Evolutionary conservation across 257 asterid genomes (phyloP).

Genomic region (Scutellaria baicalensis): DNA sequence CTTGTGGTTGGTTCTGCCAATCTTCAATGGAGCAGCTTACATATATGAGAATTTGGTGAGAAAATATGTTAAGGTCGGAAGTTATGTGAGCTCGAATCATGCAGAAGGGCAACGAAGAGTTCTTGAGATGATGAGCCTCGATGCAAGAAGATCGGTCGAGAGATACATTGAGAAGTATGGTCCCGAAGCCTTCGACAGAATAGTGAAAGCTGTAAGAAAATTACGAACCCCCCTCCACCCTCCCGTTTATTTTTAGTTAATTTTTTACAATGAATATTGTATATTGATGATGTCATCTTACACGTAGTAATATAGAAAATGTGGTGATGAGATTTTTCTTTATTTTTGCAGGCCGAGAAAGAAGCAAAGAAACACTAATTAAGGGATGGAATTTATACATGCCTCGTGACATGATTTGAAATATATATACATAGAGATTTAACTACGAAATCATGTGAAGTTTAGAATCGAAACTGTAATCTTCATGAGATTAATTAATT

Average conservation of each 20-base stretch:
- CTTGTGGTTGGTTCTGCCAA: conserved; percentile 49
- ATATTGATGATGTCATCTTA: background rate
- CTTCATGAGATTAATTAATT: background rate
- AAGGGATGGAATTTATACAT: background rate
- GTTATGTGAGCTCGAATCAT: conserved; percentile 37
- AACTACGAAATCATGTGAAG: background rate
- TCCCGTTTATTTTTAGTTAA: too few relatives aligned
- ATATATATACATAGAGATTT: background rate
- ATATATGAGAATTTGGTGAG: conserved; percentile 64
- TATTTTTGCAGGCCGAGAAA: conserved; percentile 76
- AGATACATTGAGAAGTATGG: conserved; percentile 64
- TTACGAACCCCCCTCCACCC: background rate
- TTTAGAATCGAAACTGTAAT: background rate
- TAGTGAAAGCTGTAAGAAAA: conserved; percentile 55
- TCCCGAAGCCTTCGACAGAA: conserved; percentile 69
- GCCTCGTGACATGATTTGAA: too few relatives aligned
- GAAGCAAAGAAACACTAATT: conserved; percentile 62
- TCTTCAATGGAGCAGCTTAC: conserved; percentile 55
- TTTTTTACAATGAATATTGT: background rate
- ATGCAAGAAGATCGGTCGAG: conserved; percentile 74
- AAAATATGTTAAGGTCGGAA: conserved; percentile 53
- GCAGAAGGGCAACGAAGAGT: conserved; percentile 56
- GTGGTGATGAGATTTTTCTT: background rate
- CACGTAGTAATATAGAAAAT: background rate
- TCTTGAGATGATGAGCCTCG: conserved; percentile 89